Evolutionary conservation across 192 early-diverging fungal genomes (phyloP), one percentile per base, ranked within the genome.

Genomic region (Coemansia sp.): DNA sequence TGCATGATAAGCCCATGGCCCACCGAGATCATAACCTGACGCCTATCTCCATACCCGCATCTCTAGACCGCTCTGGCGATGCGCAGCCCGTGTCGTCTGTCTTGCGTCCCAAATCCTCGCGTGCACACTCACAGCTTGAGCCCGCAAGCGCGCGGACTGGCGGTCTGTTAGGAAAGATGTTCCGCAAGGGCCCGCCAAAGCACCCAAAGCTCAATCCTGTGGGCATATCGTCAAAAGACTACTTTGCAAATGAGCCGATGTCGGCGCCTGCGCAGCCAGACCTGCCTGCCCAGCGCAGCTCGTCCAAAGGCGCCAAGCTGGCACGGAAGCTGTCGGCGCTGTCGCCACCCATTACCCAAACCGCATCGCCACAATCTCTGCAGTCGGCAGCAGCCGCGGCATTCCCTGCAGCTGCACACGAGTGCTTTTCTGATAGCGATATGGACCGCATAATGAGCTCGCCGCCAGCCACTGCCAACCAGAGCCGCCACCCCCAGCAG

Each of bases 151-250:
- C 47, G 37, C 64, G 64, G 26, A 26, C 64, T 26, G 58, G 51
- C 46, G 71, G 71, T 0, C 48, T 74, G n/a, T 34, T 74, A 34
- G 56, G 64, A 40, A 74, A 67, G 48, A 74, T 74, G 71, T 67
- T 74, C 28, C 71, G 71, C 45, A 74, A 74, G 52, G 56, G 64
- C 46, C 57, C 71, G 15, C 16, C 71, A 8, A 74, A 74, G 56
- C 58, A 62, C 43, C 60, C 71, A 56, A 74, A 67, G 47, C 64
- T 67, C 20, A 74, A 74, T 32, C 64, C 71, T 2, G 53, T 67
- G 50, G 71, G 71, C 21, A 74, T 74, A 11, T 74, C 71, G 42
- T 74, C 71, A n/a, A 74, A 74, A 41, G 64, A 74, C 40, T 67
- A 63, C 40, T 74, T 74, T 55, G 40, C 66, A n/a, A 54, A 34